Evolutionary conservation across 192 early-diverging fungal genomes (phyloP), one percentile per base, ranked within the genome.

Genomic region (Backusella circina): DNA sequence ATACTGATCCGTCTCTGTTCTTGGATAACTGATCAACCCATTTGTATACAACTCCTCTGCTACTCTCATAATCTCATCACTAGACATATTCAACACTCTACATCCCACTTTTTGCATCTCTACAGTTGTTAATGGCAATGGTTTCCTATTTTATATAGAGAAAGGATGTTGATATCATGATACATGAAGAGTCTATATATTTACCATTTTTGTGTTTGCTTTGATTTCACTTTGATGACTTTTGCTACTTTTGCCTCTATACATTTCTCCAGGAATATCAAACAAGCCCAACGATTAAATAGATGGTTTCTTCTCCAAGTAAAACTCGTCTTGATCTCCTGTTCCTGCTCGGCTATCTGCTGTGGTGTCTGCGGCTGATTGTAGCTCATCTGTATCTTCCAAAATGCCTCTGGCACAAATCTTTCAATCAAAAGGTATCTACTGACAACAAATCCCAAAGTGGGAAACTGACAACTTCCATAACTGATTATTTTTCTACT

Each of bases 391-490:
- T 91, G 87, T 8, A 99, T 87, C 44, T 90, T 90, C 98, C 98
- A 99, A 76, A 98, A 98, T 6, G 75, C 71, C 78, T 99, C 98
- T n/a, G 93, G 86, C 1, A 92, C 85, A 86, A 99, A 99, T 30
- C 83, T 83, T 61, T 94, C 86, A 6, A 90, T 87, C 67, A 90
- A 86, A 50, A 88, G 76, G 75, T 88, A 98, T 71, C 92, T 90
- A 68, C 96, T 94, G 7, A 99, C 97, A 6, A 99, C 90, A 81
- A 99, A 99, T 0, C 97, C 98, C 13, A 99, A 74, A 0, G 97
- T 98, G 2, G 97, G 97, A 61, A 99, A 97, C 82, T 99, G 98
- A 80, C 98, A 99, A 12, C 94, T 87, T 6, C 96, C 97, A 84
- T 93, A 98, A 80, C 94, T 96, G 13, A 99, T 79, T 5, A 96